phyloP scores from a whole-genome alignment of 1,284 basidiomycete species.

The Sanguinoderma infundibulare region DNA sequence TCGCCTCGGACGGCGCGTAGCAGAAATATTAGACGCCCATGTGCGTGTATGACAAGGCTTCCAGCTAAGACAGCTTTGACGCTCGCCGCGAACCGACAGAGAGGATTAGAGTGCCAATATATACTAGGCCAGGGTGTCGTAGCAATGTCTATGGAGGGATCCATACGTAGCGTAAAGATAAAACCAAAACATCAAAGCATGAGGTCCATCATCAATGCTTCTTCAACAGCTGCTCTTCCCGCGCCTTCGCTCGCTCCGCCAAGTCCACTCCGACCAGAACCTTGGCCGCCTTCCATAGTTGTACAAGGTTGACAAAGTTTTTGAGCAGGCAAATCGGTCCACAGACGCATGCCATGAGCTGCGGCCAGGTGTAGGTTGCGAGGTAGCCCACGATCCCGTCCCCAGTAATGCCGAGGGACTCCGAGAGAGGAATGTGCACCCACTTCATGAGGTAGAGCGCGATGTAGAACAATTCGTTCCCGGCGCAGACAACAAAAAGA shows the following conservation, averaged over 20 bases:
- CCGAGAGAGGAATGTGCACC: conserved; percentile 61
- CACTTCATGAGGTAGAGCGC: conserved; percentile 94
- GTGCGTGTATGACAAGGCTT: neutral
- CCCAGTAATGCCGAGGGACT: conserved; percentile 46
- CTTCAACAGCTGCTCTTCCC: conserved; percentile 47
- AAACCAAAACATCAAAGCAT: conserved; percentile 6
- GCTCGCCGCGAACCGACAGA: neutral
- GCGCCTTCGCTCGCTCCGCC: conserved; percentile 76
- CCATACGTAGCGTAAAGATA: conserved; percentile 20
- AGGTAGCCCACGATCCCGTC: conserved; percentile 25
- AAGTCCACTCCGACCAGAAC: conserved; percentile 91
- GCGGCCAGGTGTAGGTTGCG: conserved; percentile 76
- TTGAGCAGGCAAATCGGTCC: conserved; percentile 82
- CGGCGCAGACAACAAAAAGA: conserved; percentile 94
- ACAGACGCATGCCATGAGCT: conserved; percentile 70
- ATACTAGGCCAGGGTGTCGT: conserved; percentile 16
- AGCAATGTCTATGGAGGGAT: conserved; percentile 19
- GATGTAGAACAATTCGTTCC: conserved; percentile 98
- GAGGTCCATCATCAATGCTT: conserved; percentile 19
- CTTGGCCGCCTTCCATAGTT: conserved; percentile 99
- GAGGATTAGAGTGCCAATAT: conserved; percentile 18
- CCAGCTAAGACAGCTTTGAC: neutral
- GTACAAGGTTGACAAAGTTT: conserved; percentile 95
- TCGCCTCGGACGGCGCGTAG: conserved; percentile 1
- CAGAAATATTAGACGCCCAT: conserved; percentile 19